A percentile compares a stretch with the other conserved stretches of the same genome.
Evolutionary conservation across 306 rosid species (phyloP).

Genomic region (Quercus agrifolia): DNA sequence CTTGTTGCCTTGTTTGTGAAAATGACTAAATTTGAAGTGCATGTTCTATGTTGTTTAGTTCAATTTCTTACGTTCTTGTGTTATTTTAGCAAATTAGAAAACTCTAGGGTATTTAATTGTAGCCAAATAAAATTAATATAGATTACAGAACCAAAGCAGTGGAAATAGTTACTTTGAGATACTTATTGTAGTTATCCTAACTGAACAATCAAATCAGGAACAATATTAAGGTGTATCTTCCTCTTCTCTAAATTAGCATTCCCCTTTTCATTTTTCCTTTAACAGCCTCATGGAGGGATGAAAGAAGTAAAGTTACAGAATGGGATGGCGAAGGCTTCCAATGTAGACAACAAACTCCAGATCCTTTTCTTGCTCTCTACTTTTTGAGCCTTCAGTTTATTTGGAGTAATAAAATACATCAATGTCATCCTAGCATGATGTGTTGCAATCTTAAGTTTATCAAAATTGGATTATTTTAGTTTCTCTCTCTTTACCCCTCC

Average conservation of each 20-base stretch:
- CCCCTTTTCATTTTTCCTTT: not conserved
- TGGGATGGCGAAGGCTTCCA: not conserved
- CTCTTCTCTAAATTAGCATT: not conserved
- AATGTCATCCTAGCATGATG: not conserved
- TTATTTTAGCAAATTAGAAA: constrained; percentile 5
- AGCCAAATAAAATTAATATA: not conserved
- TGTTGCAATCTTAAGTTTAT: not conserved
- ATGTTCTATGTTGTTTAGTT: constrained; percentile 8
- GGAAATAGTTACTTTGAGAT: not conserved
- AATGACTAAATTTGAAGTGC: not conserved
- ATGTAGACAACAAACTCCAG: not conserved
- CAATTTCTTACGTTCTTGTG: constrained; percentile 14
- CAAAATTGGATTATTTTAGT: no score
- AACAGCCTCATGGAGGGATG: not conserved
- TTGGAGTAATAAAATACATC: not conserved
- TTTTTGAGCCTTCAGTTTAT: not conserved
- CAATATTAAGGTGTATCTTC: no score
- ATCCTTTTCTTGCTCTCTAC: not conserved
- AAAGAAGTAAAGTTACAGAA: not conserved
- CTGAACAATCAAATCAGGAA: not conserved
- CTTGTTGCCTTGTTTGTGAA: not conserved
- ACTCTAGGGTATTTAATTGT: not conserved
- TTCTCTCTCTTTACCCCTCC: no score
- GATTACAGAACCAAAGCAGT: not conserved
- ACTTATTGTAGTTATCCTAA: not conserved